Conservation (phyloP, 306 rosid genomes). For the Dryas octopetala region DNA sequence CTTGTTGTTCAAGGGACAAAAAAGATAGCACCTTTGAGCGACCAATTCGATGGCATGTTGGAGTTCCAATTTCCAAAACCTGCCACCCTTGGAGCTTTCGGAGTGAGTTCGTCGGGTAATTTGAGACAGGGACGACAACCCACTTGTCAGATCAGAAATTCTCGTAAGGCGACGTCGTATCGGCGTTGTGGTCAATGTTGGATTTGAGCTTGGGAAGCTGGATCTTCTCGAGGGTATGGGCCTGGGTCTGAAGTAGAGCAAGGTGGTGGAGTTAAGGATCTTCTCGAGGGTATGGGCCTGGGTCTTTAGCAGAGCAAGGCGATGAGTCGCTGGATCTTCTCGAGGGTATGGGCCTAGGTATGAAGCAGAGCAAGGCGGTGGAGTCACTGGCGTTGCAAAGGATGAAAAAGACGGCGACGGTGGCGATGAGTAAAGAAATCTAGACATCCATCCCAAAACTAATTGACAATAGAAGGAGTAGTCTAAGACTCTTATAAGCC, state of each 20-base stretch:
- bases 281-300: no score
- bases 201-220: slow-evolving; percentile 55
- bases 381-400: slow-evolving; percentile 82
- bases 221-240: slow-evolving; percentile 66
- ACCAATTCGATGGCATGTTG: slow-evolving; percentile 83
- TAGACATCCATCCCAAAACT: no score
- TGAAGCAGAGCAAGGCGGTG: slow-evolving; percentile 39
- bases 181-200: slow-evolving; percentile 51
- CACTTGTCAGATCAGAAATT: slow-evolving; percentile 71
- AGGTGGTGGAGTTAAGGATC: not conserved
- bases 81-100: slow-evolving; percentile 76
- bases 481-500: no score
- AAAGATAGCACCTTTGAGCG: slow-evolving; percentile 80
- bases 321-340: no score
- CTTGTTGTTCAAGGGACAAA: slow-evolving; percentile 79
- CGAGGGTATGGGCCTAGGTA: no score
- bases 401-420: slow-evolving; percentile 74
- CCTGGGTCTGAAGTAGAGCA: slow-evolving; percentile 73
- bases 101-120: slow-evolving; percentile 71
- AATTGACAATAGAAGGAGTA: no score
- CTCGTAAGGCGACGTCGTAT: slow-evolving; percentile 54
- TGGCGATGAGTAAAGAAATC: slow-evolving; percentile 30
- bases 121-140: slow-evolving; percentile 79
- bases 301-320: no score
- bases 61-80: slow-evolving; percentile 75